Evolutionary conservation across 1,284 basidiomycete species (phyloP).

Genomic region (Agroathelia rolfsii): DNA sequence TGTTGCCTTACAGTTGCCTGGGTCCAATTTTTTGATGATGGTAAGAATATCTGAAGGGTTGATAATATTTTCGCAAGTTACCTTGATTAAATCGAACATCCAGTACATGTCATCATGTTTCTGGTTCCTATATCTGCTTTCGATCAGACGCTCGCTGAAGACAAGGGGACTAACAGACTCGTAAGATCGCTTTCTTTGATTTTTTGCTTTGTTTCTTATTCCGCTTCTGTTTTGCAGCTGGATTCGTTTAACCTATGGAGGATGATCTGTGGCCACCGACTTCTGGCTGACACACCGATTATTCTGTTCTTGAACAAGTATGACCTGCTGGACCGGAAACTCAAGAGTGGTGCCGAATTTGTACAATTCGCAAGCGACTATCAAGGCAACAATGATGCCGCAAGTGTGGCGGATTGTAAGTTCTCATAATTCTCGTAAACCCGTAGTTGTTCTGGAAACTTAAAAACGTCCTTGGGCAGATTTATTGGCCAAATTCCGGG

Average conservation of each 20-base stretch:
- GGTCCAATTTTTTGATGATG: slow-evolving; percentile 58
- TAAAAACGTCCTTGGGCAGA: slow-evolving; percentile 23
- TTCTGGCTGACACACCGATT: slow-evolving; percentile 41
- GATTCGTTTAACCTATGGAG: slow-evolving; percentile 56
- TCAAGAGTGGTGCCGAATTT: slow-evolving; percentile 41
- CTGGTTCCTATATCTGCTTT: slow-evolving; percentile 58
- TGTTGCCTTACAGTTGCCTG: slow-evolving; percentile 34
- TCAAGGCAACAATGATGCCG: slow-evolving; percentile 39
- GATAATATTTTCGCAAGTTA: background rate
- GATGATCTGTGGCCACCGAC: slow-evolving; percentile 44
- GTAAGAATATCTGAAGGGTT: slow-evolving; percentile 21
- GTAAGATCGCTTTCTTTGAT: slow-evolving; percentile 23
- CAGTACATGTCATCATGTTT: slow-evolving; percentile 54
- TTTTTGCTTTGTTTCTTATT: slow-evolving; percentile 1
- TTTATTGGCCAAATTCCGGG: slow-evolving; percentile 39
- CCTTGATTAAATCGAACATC: slow-evolving; percentile 5
- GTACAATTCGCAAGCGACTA: slow-evolving; percentile 45
- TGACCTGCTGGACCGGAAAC: slow-evolving; percentile 46
- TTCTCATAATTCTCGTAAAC: slow-evolving; percentile 1
- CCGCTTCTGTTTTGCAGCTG: slow-evolving; percentile 22
- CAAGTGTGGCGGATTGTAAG: slow-evolving; percentile 44
- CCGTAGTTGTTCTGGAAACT: slow-evolving; percentile 1
- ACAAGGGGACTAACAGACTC: slow-evolving; percentile 45
- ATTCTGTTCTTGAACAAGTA: slow-evolving; percentile 57
- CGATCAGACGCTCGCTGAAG: slow-evolving; percentile 52